phyloP scores from a whole-genome alignment of 2,329 filamentous ascomycete genomes.

The Leptographium wingfieldii region DNA sequence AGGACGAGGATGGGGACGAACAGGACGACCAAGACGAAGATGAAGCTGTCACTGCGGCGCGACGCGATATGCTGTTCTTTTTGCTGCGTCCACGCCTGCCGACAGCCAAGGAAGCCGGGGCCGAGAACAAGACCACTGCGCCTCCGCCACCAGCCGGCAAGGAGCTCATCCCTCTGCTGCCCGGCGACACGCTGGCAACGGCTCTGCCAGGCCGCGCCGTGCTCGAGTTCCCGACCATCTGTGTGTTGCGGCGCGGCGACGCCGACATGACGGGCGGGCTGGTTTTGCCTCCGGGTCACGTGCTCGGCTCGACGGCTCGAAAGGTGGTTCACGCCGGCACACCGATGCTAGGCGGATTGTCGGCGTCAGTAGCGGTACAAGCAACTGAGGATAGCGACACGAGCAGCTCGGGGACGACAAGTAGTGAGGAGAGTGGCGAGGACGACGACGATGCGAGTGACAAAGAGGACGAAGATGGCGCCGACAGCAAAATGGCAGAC shows the following conservation, averaged over 20 bases:
- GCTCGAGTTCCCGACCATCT: conserved; percentile 61
- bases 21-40: neutral
- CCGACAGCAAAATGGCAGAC: neutral
- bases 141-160: conserved; percentile 4
- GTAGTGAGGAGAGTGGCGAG: neutral
- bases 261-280: neutral
- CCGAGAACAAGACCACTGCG: no score
- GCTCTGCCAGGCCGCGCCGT: conserved; percentile 45
- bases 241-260: conserved; percentile 32
- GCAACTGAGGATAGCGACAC: conserved; percentile 9
- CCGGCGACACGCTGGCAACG: conserved; percentile 33
- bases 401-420: conserved; percentile 8
- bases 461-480: neutral
- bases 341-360: no score
- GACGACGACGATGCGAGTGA: neutral
- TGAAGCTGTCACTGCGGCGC: conserved; percentile 12
- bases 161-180: conserved; percentile 40
- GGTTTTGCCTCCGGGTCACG: conserved; percentile 14
- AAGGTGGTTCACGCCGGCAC: neutral
- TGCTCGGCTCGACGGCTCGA: conserved; percentile 14
- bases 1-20: neutral
- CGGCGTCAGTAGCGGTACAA: no score
- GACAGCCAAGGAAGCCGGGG: neutral
- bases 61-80: conserved; percentile 16
- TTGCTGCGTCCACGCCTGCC: conserved; percentile 12